phyloP scores from a whole-genome alignment of 164 flowering plant species.

The Hamamelis virginiana region DNA sequence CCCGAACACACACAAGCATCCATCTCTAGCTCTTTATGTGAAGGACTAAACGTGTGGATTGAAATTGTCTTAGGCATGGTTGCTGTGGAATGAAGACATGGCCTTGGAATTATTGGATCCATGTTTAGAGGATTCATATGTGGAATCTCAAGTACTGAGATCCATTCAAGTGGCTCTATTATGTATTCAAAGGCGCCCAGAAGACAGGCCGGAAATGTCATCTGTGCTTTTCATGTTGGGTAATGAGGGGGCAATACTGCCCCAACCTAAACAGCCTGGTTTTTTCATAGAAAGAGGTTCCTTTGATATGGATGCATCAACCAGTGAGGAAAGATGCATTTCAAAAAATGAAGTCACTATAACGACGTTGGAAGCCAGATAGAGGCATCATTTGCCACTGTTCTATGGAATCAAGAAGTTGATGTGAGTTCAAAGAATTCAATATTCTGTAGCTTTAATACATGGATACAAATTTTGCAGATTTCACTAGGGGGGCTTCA shows the following conservation, averaged over 20 bases:
- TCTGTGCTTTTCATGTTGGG: slow-evolving; percentile 12
- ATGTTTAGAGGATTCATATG: slow-evolving; percentile 13
- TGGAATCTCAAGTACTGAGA: slow-evolving; percentile 17
- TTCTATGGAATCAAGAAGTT: too few species aligned
- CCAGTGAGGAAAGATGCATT: too few species aligned
- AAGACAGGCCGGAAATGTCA: slow-evolving; percentile 20
- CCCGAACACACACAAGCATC: too few species aligned
- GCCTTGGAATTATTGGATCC: slow-evolving; percentile 26
- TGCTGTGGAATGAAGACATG: slow-evolving; percentile 29
- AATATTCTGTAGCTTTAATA: too few species aligned
- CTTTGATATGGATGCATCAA: not conserved
- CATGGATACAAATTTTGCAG: too few species aligned
- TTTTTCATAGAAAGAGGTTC: slow-evolving; percentile 10
- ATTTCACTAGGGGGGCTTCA: too few species aligned
- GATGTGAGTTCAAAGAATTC: too few species aligned
- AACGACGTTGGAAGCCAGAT: too few species aligned
- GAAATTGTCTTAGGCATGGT: slow-evolving; percentile 23
- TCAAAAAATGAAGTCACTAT: too few species aligned
- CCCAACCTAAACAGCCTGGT: slow-evolving; percentile 17
- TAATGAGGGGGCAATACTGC: not conserved
- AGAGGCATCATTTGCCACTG: too few species aligned
- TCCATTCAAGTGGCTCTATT: slow-evolving; percentile 33
- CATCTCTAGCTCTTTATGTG: too few species aligned
- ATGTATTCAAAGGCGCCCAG: slow-evolving; percentile 15
- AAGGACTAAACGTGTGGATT: too few species aligned